Conservation (phyloP, 768 basidiomycete species). For the Tricholoma saponaceum region DNA sequence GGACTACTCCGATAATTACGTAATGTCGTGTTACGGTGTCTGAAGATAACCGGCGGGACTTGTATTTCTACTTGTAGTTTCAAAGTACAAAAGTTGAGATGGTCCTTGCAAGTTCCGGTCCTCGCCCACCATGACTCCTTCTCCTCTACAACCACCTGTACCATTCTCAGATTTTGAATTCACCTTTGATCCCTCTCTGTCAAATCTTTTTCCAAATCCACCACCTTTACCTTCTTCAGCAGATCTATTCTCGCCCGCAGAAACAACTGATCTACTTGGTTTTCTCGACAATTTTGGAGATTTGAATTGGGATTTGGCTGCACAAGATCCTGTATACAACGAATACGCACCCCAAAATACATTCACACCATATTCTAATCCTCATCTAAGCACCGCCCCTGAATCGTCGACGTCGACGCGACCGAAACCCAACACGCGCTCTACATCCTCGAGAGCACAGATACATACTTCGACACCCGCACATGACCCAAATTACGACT, state of each 20-base stretch:
- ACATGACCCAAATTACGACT: conserved; percentile 16
- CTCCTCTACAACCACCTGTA: conserved; percentile 45
- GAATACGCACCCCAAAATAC: conserved; percentile 21
- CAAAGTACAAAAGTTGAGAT: conserved; percentile 1
- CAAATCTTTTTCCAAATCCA: conserved; percentile 56
- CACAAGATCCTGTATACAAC: conserved; percentile 26
- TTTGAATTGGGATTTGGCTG: conserved; percentile 53
- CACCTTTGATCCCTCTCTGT: conserved; percentile 60
- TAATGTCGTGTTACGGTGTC: not conserved
- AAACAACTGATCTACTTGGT: conserved; percentile 74
- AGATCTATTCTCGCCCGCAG: conserved; percentile 74
- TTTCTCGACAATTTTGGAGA: conserved; percentile 80
- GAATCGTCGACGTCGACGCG: conserved; percentile 37
- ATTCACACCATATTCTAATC: conserved; percentile 42
- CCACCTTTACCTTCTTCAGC: conserved; percentile 66
- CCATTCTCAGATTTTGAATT: conserved; percentile 71
- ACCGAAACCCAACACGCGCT: conserved; percentile 26
- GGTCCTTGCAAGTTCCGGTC: conserved; percentile 2
- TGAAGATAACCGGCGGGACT: no score
- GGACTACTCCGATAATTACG: conserved; percentile 1
- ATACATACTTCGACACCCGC: conserved; percentile 17
- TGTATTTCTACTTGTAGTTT: no score
- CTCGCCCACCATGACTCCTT: conserved; percentile 25
- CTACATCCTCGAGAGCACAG: conserved; percentile 20
- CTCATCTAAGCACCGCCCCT: conserved; percentile 40